Conservation (phyloP, 2,329 filamentous ascomycete genomes). For the Cladosporium sphaerospermum region DNA sequence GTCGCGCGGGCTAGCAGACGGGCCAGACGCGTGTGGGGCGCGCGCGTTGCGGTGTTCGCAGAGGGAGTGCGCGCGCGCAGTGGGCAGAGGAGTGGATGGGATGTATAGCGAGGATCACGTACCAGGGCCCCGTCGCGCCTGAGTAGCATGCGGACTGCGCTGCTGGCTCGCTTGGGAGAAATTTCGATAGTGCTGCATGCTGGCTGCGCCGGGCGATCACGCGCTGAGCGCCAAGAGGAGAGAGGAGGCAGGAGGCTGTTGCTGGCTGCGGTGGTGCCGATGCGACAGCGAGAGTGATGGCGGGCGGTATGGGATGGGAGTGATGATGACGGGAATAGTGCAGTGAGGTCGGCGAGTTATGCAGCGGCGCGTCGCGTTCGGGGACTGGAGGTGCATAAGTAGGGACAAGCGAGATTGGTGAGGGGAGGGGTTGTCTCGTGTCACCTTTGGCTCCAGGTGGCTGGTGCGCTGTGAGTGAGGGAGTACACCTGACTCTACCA, state of each 20-base stretch:
- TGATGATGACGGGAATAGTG: not conserved
- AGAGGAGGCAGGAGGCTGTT: conserved; percentile 9
- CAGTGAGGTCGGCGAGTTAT: not conserved
- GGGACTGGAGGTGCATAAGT: not conserved
- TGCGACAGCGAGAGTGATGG: not conserved
- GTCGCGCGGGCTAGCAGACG: conserved; percentile 5
- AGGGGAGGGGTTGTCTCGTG: not conserved
- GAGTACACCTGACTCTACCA: too few relatives aligned
- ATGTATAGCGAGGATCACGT: conserved; percentile 18
- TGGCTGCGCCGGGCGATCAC: conserved; percentile 18
- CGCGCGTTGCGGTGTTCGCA: not conserved
- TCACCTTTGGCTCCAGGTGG: not conserved
- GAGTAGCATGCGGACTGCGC: conserved; percentile 20
- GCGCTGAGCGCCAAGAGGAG: conserved; percentile 14
- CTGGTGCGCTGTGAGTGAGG: not conserved
- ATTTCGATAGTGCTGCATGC: conserved; percentile 43
- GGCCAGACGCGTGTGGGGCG: not conserved
- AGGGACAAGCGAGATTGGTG: not conserved
- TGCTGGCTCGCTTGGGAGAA: conserved; percentile 36
- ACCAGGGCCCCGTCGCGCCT: conserved; percentile 40
- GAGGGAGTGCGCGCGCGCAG: not conserved
- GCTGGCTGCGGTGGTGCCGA: not conserved
- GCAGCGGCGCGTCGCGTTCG: not conserved
- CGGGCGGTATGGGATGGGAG: not conserved
- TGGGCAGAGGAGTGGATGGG: not conserved